Conservation (phyloP, 305 asterid genomes). For the Fraxinus angustifolia region DNA sequence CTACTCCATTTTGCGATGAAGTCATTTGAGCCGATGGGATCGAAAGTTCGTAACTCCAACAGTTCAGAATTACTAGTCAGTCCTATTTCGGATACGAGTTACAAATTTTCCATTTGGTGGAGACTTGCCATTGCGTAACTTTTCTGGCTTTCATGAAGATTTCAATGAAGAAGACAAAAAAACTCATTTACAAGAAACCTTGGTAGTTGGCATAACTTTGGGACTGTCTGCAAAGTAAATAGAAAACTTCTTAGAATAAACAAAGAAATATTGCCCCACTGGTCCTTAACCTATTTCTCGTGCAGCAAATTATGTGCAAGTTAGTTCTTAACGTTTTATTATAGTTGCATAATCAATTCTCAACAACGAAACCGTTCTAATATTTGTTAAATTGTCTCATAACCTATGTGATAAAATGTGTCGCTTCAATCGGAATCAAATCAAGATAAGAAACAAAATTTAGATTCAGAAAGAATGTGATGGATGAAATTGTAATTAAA, state of each 20-base stretch:
- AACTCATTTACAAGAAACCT: not conserved
- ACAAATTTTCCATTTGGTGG: not conserved
- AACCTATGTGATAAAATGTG: not conserved
- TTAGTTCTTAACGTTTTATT: not conserved
- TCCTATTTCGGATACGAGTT: not conserved
- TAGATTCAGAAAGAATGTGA: not conserved
- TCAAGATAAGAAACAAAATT: not conserved
- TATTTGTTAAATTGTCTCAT: not conserved
- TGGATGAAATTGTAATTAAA: not conserved
- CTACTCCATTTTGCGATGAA: constrained; percentile 28
- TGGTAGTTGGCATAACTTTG: not conserved
- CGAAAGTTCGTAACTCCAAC: not conserved
- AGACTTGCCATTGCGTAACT: not conserved
- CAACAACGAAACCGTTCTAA: not conserved
- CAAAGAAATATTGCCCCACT: not conserved
- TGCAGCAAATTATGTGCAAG: not conserved
- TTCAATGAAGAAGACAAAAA: not conserved
- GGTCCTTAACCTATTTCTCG: not conserved
- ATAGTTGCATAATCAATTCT: not conserved
- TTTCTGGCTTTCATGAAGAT: not conserved
- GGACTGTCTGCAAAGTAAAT: not conserved
- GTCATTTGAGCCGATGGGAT: not conserved
- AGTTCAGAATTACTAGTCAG: not conserved
- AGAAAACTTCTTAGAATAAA: not conserved
- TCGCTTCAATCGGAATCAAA: not conserved